These are phyloP conservation scores for Lathyrus oleraceus DNA, from an alignment of 306 rosid species.

Conservation along the genomic window DNA sequence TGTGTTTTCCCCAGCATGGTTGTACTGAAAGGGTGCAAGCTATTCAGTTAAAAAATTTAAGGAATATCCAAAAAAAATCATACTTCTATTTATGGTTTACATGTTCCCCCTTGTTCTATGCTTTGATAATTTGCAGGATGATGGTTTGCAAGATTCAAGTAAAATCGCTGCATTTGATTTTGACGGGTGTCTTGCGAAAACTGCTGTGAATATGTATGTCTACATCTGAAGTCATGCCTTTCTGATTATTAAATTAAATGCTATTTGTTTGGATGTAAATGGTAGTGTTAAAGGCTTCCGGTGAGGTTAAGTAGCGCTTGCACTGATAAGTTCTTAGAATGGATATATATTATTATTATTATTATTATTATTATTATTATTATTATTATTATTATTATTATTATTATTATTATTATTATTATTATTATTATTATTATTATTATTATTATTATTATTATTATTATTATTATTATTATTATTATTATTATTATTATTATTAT, in stretches of 20 bases:
- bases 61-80: slow-evolving; percentile 1
- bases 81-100: slow-evolving; percentile 11
- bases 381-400: no score
- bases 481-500: no score
- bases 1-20: slow-evolving; percentile 24
- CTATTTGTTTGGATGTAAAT: slow-evolving; percentile 7
- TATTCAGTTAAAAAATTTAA: slow-evolving; percentile 14
- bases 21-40: slow-evolving; percentile 8
- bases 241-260: slow-evolving; percentile 7
- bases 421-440: no score
- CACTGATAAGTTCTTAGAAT: slow-evolving; percentile 1
- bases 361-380: no score
- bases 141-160: slow-evolving; percentile 69
- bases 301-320: slow-evolving; percentile 7
- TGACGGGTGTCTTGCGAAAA: slow-evolving; percentile 90
- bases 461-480: no score
- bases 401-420: no score
- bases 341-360: neutral
- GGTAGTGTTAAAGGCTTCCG: slow-evolving; percentile 13
- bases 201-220: slow-evolving; percentile 60
- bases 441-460: no score
- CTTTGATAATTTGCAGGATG: slow-evolving; percentile 59
- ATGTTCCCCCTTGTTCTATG: neutral
- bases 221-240: slow-evolving; percentile 18
- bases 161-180: slow-evolving; percentile 99